Evolutionary conservation across 345 rosid genomes (phyloP).

Genomic region (Geranium rotundifolium): DNA sequence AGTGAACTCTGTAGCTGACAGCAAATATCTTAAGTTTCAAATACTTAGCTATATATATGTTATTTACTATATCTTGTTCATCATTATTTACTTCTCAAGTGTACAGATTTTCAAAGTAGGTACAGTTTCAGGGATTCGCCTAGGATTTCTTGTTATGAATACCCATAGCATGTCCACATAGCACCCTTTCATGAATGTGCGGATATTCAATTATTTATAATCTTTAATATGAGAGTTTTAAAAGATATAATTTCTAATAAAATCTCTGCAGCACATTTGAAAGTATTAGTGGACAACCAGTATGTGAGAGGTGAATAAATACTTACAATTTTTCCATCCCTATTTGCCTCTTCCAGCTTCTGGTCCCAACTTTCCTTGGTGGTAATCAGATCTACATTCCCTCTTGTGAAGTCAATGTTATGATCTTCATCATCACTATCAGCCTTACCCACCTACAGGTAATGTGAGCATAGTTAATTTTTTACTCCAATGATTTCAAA

Average conservation of each 20-base stretch:
- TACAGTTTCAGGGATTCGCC: background rate
- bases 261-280: background rate
- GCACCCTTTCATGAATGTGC: background rate
- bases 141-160: background rate
- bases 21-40: no score
- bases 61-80: no score
- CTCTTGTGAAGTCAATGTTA: background rate
- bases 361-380: constrained; percentile 1
- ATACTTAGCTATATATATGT: no score
- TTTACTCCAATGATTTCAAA: background rate
- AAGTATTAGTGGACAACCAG: background rate
- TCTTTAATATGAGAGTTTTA: no score
- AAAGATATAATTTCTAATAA: no score
- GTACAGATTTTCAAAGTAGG: background rate
- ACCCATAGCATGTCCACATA: background rate
- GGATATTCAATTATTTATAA: background rate
- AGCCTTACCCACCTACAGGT: background rate
- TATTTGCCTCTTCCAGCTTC: constrained; percentile 1
- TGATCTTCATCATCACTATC: background rate
- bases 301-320: background rate
- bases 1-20: no score
- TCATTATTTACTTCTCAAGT: background rate
- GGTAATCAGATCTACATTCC: constrained; percentile 1
- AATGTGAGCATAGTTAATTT: background rate
- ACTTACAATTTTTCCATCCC: background rate